Evolutionary conservation across 1,139 yeast genomes (phyloP).

Genomic region (Suhomyces terraborum): DNA sequence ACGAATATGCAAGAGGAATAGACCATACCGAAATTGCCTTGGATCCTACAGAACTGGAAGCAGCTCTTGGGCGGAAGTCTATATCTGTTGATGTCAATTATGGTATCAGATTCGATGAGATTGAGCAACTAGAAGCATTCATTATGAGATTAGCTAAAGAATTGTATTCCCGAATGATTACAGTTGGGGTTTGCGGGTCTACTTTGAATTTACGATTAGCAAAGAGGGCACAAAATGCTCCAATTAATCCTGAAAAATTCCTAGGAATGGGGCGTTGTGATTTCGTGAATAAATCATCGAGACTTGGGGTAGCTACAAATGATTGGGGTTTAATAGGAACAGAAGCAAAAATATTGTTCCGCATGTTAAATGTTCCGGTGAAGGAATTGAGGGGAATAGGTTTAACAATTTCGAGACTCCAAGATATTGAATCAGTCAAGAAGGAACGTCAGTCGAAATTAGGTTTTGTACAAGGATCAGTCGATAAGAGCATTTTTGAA

Average conservation of each 20-base stretch:
- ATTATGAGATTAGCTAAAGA: slow-evolving; percentile 61
- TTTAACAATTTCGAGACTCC: slow-evolving; percentile 61
- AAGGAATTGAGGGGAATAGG: slow-evolving; percentile 78
- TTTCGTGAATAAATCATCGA: slow-evolving; percentile 57
- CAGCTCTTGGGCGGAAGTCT: slow-evolving; percentile 60
- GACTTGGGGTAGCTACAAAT: slow-evolving; percentile 64
- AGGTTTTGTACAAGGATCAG: slow-evolving; percentile 28
- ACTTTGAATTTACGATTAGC: slow-evolving; percentile 66
- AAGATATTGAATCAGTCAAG: slow-evolving; percentile 35
- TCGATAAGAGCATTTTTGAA: neutral
- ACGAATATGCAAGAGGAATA: slow-evolving; percentile 61
- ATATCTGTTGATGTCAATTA: slow-evolving; percentile 89
- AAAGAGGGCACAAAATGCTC: slow-evolving; percentile 63
- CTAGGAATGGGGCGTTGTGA: slow-evolving; percentile 86
- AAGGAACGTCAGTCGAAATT: slow-evolving; percentile 44
- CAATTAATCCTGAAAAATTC: slow-evolving; percentile 72
- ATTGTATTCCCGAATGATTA: slow-evolving; percentile 52
- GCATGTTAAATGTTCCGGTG: slow-evolving; percentile 62
- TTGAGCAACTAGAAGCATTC: slow-evolving; percentile 65
- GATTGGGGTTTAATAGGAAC: slow-evolving; percentile 63
- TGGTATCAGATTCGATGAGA: slow-evolving; percentile 75
- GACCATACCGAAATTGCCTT: slow-evolving; percentile 61
- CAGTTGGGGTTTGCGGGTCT: slow-evolving; percentile 54
- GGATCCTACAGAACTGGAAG: slow-evolving; percentile 47
- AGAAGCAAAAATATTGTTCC: slow-evolving; percentile 58